These are phyloP conservation scores for Echinosophora koreensis DNA, from an alignment of 306 rosid species.

Conservation along the genomic window DNA sequence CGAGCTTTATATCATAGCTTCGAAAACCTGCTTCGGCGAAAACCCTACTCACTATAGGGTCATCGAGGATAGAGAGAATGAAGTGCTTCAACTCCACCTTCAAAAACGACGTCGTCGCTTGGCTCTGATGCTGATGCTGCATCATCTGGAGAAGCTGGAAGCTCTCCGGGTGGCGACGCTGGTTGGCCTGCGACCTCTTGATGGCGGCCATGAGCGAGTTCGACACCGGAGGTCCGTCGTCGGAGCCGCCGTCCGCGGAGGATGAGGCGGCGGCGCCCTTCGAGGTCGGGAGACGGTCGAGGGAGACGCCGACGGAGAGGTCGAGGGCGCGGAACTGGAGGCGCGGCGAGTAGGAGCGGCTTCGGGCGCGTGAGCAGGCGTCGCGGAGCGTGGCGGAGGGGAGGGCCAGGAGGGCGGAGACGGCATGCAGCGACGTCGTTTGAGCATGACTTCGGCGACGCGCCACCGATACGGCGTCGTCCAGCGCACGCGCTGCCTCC, in stretches of 20 bases:
- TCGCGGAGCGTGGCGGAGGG: constrained; percentile 80
- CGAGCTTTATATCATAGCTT: constrained; percentile 79
- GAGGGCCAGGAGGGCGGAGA: constrained; percentile 76
- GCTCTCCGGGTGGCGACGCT: constrained; percentile 88
- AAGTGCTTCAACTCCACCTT: constrained; percentile 91
- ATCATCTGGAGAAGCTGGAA: constrained; percentile 77
- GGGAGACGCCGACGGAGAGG: constrained; percentile 87
- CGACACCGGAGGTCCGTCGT: constrained; percentile 83
- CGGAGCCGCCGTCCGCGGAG: not conserved
- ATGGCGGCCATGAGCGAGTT: constrained; percentile 98
- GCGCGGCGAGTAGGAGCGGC: constrained; percentile 75
- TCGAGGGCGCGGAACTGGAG: constrained; percentile 88
- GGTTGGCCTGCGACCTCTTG: constrained; percentile 93
- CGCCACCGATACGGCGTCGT: constrained; percentile 87
- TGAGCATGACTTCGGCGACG: constrained; percentile 85
- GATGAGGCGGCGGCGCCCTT: constrained; percentile 26
- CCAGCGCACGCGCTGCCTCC: constrained; percentile 83
- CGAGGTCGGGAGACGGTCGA: constrained; percentile 77
- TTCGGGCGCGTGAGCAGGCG: constrained; percentile 80
- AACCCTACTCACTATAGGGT: constrained; percentile 92
- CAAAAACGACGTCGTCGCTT: constrained; percentile 60
- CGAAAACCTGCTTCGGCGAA: constrained; percentile 87
- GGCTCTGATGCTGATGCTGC: constrained; percentile 61
- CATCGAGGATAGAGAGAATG: constrained; percentile 88
- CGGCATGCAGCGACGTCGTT: constrained; percentile 88